Evolutionary conservation across 2,329 filamentous ascomycete species (phyloP).

Genomic region (Botrytis cinerea): DNA sequence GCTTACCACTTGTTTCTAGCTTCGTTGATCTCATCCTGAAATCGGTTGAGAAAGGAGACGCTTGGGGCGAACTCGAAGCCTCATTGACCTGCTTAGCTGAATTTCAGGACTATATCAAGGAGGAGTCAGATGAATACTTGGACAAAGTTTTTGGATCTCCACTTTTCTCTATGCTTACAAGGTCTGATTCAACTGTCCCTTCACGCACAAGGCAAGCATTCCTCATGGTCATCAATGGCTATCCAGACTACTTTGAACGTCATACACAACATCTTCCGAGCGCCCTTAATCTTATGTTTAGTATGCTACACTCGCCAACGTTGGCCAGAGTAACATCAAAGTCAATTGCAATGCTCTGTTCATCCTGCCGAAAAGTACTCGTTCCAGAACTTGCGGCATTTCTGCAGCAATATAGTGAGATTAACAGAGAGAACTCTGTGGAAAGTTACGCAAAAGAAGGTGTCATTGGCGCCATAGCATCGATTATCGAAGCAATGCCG

Average conservation of each 20-base stretch:
- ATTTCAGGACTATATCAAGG: constrained; percentile 64
- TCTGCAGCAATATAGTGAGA: constrained; percentile 68
- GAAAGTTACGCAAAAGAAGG: constrained; percentile 72
- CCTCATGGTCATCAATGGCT: constrained; percentile 69
- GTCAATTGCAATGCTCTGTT: constrained; percentile 73
- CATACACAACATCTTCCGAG: constrained; percentile 67
- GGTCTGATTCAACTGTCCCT: constrained; percentile 56
- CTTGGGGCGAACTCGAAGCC: constrained; percentile 63
- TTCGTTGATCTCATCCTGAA: constrained; percentile 59
- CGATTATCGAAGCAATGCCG: constrained; percentile 71
- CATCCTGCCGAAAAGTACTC: constrained; percentile 70
- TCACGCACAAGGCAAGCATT: constrained; percentile 66
- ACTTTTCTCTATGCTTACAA: constrained; percentile 56
- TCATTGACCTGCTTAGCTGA: constrained; percentile 64
- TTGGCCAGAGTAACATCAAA: constrained; percentile 70
- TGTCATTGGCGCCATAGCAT: constrained; percentile 72
- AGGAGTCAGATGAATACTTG: constrained; percentile 60
- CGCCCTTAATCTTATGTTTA: constrained; percentile 74
- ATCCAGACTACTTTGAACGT: constrained; percentile 74
- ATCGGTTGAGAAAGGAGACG: constrained; percentile 46
- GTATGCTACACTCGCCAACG: constrained; percentile 61
- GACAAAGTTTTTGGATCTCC: constrained; percentile 61
- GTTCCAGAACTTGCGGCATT: constrained; percentile 68
- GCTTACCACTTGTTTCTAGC: constrained; percentile 55
- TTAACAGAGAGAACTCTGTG: constrained; percentile 59